Conservation (phyloP, 495 filamentous ascomycete species). For the Aspergillus carlsbadensis region DNA sequence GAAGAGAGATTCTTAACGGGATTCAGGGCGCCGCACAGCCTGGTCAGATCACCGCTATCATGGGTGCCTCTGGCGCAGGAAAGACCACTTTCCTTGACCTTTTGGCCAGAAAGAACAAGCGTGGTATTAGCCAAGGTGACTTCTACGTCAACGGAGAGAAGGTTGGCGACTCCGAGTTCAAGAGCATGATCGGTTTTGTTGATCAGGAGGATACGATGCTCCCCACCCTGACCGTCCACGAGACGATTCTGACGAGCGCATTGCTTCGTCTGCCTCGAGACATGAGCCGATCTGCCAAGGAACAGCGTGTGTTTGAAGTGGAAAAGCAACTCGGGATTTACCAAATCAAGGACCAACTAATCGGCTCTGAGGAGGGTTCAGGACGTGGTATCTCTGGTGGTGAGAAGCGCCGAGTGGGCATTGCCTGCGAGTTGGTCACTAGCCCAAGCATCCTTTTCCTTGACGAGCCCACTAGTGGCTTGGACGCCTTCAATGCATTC, state of each 20-base stretch:
- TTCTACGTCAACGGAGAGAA: constrained; percentile 96
- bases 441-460: constrained; percentile 97
- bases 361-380: constrained; percentile 96
- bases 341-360: constrained; percentile 87
- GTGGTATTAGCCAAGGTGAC: constrained; percentile 72
- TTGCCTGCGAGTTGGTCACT: constrained; percentile 96
- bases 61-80: constrained; percentile 96
- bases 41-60: constrained; percentile 92
- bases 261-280: constrained; percentile 84
- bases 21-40: constrained; percentile 83
- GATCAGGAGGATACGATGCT: constrained; percentile 99
- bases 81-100: constrained; percentile 99
- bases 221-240: constrained; percentile 93
- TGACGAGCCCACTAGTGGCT: constrained; percentile 93
- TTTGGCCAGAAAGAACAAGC: constrained; percentile 95
- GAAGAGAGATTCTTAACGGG: constrained; percentile 77
- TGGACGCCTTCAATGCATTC: constrained; percentile 34
- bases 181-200: constrained; percentile 90
- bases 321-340: constrained; percentile 93
- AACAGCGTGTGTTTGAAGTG: constrained; percentile 86
- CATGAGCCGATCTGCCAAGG: constrained; percentile 83
- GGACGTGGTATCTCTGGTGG: constrained; percentile 95
- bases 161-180: constrained; percentile 80
- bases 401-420: constrained; percentile 93
- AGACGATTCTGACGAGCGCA: constrained; percentile 94